Base-by-base conservation (phyloP, 1,284 basidiomycete species). In the Naganishia albida region DNA sequence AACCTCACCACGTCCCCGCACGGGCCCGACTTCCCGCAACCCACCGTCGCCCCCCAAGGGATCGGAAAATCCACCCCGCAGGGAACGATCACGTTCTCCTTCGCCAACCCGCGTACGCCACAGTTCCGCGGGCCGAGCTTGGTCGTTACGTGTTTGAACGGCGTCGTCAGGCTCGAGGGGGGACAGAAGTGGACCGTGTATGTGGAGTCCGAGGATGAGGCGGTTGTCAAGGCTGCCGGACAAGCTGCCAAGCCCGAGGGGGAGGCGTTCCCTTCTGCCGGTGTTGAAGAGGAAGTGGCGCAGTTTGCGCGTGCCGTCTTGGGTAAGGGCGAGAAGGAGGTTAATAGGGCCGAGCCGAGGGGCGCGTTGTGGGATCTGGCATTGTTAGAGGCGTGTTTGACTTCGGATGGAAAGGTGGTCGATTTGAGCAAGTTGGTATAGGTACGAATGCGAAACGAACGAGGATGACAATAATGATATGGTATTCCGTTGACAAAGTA, bases 321-420 rank as follows among this genome's bases (percentile, higher is more conserved):
- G 1, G 69, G 70, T 42, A 62, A 66, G 26, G 43, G 63, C 26
- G 42, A 60, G 2, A 62, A 54, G n/a, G 69, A 69, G 59, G 51
- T 62, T 44, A 73, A 77, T 65, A 62, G 69, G 23, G 78, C 72
- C 0, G 69, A 70, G 30, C 76, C 75, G 6, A 69, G 72, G 48
- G 83, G 78, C 15, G 85, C 88, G 26, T 78, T 93, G 64, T 80
- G 80, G 68, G 90, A 92, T 73, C 85, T 92, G 26, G 87, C 87
- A 38, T 82, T 91, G 70, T 87, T 92, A 68, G 81, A 93, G 78
- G 89, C 87, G n/a, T 84, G 84, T 43, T 80, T 92, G 77, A 85
- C 83, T 50, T 90, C 88, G 71, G 77, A 84, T 18, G 90, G 90
- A 1, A 71, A 79, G 63, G 74, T 84, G 54, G 80, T 89, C 10